Evolutionary conservation across 2,329 filamentous ascomycete species (phyloP), one percentile per base, ranked within the genome.

Genomic region (Fusarium heterosporum): DNA sequence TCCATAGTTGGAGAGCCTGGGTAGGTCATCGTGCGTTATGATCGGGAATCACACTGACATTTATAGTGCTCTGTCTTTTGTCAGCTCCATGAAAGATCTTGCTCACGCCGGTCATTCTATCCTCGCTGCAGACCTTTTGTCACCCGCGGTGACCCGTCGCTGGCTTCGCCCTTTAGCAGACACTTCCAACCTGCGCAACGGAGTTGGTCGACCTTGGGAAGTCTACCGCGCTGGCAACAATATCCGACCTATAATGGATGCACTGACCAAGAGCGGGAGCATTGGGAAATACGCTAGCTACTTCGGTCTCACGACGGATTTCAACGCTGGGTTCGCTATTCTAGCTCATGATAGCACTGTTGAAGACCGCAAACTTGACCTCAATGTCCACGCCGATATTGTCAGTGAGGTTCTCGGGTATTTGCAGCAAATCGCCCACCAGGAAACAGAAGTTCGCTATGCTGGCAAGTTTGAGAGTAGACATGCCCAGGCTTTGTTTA

Each of bases 171-270:
- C 73, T 4, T 55, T 68, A 14, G 57, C 50, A 25, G 73, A 75
- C 25, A 77, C 75, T 6, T 77, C 75, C 2, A 78, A 78, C 54
- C 56, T 78, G 3, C 75, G 76, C 25, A 78, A 78, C 38, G 74
- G 73, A 3, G 75, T 76, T 6, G 76, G 75, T 1, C 63, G 68
- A 8, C 76, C 76, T 1, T 78, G 75, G 76, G 76, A 78, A 47
- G 67, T 77, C 2, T 77, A 76, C 42, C 75, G 72, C 14, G 71
- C 75, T 0, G 70, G 71, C 0, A 42, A 63, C 3, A 51, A 64
- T 13, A 71, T 69, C 14, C 68, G 66, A 0, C 69, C 74, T 0
- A 65, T 77, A 1, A 5, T 76, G 0, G 71, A 77, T 17, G 67
- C 68, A 2, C 41, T 73, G 38, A 75, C 73, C 6, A 78, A 77